Evolutionary conservation across 2,329 filamentous ascomycete genomes (phyloP), one percentile per base, ranked within the genome.

Genomic region (Fusarium udum): DNA sequence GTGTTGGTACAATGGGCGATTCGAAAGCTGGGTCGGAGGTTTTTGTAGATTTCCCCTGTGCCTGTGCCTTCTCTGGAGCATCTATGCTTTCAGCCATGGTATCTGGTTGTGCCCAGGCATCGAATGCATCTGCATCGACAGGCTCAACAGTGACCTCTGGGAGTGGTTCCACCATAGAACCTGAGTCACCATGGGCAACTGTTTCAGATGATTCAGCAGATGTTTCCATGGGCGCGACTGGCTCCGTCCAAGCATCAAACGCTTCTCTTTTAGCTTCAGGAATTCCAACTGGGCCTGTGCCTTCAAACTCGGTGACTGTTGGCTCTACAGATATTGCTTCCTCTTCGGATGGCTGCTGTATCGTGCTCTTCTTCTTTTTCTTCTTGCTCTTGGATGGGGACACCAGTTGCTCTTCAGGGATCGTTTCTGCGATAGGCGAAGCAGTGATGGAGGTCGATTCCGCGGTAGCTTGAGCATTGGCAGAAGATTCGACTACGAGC

Each of bases 321-420:
- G 60, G 24, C 32, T 61, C 64, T 18, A 28, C 39, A 10, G 24
- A 20, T 8, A 37, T 20, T 42, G 48, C 22, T 43, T 71, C 64
- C 22, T 74, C 72, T 36, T 72, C 56, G 12, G 18, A 26, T 40
- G 45, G 24, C 28, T 71, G 66, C 26, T 67, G 68, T 24, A 58
- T 22, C 42, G 74, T 77, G 48, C 45, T 72, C 67, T 78, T 77
- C 63, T 76, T 78, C 67, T 78, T 78, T 58, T 73, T 76, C 64
- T 77, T 78, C 64, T 76, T 78, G 53, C 61, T 74, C 64, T 77
- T 75, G 6, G 69, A 59, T 24, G 59, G 71, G 42, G 71, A 52
- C 24, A 61, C 61, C 11, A 31, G 26, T 28, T 55, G 39, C 31
- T 71, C 67, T 34, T 61, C 61, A 18, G 28, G 42, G 7, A 39